Percentiles rank a stretch among this genome's conserved stretches.
These are phyloP conservation scores for Phytophthora palmivora DNA, from an alignment of 352 stramenopile genomes.

Conservation along the genomic window DNA sequence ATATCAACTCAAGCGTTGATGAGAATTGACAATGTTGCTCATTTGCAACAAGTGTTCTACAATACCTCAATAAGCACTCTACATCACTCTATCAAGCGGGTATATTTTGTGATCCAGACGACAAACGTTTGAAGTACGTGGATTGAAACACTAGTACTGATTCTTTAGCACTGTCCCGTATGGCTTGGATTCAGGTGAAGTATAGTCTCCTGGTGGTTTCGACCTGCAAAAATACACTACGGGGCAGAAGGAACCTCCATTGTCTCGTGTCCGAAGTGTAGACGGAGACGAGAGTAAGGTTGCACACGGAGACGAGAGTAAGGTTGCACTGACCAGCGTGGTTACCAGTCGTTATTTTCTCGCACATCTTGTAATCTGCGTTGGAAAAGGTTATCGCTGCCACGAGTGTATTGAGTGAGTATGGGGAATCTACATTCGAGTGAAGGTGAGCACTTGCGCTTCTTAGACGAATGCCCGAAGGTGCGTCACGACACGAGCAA, in stretches of 20 bases:
- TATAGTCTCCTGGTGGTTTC: slow-evolving; percentile 30
- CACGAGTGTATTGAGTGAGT: neutral
- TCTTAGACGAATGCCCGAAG: slow-evolving; percentile 66
- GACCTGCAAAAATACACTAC: slow-evolving; percentile 34
- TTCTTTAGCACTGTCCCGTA: slow-evolving; percentile 14
- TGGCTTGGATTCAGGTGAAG: slow-evolving; percentile 22
- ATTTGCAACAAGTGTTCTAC: too few relatives aligned
- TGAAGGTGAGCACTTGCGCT: slow-evolving; percentile 44
- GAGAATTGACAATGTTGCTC: too few relatives aligned
- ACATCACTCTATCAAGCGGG: neutral
- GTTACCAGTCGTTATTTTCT: slow-evolving; percentile 36
- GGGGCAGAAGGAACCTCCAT: slow-evolving; percentile 12
- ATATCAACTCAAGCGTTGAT: too few relatives aligned
- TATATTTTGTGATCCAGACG: neutral
- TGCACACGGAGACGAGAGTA: slow-evolving; percentile 19
- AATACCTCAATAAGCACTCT: too few relatives aligned
- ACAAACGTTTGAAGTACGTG: too few relatives aligned
- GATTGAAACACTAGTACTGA: slow-evolving; percentile 1
- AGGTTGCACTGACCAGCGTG: neutral
- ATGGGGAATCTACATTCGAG: slow-evolving; percentile 68
- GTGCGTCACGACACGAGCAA: slow-evolving; percentile 25
- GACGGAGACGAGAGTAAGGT: neutral
- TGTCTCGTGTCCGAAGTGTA: slow-evolving; percentile 21
- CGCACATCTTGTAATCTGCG: slow-evolving; percentile 9
- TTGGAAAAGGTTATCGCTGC: neutral